These are phyloP conservation scores for Teunomyces kruisii DNA, from an alignment of 805 yeast genomes.

Conservation along the genomic window DNA sequence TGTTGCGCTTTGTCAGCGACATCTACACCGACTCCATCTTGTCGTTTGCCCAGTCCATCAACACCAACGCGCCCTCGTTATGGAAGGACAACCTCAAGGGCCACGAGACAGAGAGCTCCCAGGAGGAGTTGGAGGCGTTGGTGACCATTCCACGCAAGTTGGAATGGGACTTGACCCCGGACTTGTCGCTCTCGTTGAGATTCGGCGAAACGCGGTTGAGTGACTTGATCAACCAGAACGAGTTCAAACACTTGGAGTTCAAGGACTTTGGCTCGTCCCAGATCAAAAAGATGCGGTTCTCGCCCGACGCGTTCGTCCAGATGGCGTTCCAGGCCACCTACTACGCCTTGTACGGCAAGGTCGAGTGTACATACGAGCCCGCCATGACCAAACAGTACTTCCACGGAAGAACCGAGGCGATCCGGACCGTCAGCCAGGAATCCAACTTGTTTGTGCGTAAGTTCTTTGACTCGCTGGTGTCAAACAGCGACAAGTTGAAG, in stretches of 20 bases:
- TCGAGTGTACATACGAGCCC: constrained; percentile 93
- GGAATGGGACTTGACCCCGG: constrained; percentile 82
- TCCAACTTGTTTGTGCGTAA: constrained; percentile 81
- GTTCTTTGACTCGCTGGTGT: constrained; percentile 66
- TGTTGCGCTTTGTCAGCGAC: constrained; percentile 81
- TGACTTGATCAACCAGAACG: constrained; percentile 87
- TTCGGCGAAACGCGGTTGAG: constrained; percentile 89
- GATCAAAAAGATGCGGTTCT: constrained; percentile 80
- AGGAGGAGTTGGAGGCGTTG: constrained; percentile 33
- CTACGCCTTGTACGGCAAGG: constrained; percentile 87
- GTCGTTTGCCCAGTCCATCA: constrained; percentile 81
- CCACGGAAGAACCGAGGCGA: constrained; percentile 93
- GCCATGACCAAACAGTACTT: constrained; percentile 89
- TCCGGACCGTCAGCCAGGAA: constrained; percentile 78
- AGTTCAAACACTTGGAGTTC: constrained; percentile 78
- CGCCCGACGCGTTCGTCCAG: constrained; percentile 93
- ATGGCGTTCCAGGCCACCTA: constrained; percentile 93
- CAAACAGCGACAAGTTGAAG: constrained; percentile 58
- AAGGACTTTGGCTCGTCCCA: constrained; percentile 68
- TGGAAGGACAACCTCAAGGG: constrained; percentile 45
- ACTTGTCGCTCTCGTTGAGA: constrained; percentile 73
- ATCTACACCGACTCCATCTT: constrained; percentile 88
- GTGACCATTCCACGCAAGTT: constrained; percentile 79
- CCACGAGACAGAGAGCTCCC: constrained; percentile 12
- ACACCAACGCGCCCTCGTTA: constrained; percentile 69